A percentile compares a stretch with the other conserved stretches of the same genome.
Evolutionary conservation across 2,329 filamentous ascomycete genomes (phyloP).

Genomic region (Aspergillus novoparasiticus): DNA sequence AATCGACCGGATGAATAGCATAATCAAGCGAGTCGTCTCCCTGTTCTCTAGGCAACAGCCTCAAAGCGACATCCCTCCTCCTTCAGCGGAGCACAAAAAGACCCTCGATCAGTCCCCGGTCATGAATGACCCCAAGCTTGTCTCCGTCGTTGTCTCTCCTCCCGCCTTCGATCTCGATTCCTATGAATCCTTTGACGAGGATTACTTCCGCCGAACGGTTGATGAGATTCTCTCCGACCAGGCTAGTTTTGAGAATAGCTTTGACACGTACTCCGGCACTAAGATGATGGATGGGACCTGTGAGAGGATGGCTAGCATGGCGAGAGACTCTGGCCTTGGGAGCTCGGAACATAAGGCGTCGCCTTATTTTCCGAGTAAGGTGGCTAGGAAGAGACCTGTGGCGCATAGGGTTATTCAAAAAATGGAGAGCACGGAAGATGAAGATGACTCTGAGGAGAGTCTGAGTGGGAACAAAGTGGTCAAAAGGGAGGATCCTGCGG

Average conservation of each 20-base stretch:
- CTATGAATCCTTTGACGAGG: constrained; percentile 27
- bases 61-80: not conserved
- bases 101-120: not conserved
- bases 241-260: constrained; percentile 21
- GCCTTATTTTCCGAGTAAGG: constrained; percentile 10
- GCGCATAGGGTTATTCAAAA: constrained; percentile 7
- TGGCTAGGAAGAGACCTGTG: not conserved
- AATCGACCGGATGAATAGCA: not conserved
- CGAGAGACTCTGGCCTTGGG: not conserved
- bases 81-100: not conserved
- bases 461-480: not conserved
- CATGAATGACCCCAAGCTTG: not conserved
- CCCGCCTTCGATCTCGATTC: constrained; percentile 21
- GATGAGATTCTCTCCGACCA: constrained; percentile 31
- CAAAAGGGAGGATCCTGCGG: too few species aligned
- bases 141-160: constrained; percentile 24
- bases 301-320: not conserved
- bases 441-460: not conserved
- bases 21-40: not conserved
- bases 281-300: constrained; percentile 1
- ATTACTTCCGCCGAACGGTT: constrained; percentile 17
- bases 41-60: not conserved
- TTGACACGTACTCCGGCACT: constrained; percentile 14
- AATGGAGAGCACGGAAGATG: constrained; percentile 9
- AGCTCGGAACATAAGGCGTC: constrained; percentile 1